phyloP scores from a whole-genome alignment of 768 basidiomycete species.

The Tricholoma matsutake region DNA sequence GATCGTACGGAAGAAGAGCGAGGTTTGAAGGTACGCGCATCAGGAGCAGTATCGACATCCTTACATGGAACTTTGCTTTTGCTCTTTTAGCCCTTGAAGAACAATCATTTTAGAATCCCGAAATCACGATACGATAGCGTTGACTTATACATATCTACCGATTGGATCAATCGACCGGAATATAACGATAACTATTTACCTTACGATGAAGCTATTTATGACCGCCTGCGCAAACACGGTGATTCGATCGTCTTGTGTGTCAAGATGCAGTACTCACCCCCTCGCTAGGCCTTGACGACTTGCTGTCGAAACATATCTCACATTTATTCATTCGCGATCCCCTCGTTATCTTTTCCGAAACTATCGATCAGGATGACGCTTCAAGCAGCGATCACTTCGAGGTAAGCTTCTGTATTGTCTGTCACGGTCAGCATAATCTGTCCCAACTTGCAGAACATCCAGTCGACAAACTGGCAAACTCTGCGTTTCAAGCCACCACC shows the following conservation, averaged over 20 bases:
- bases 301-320: slow-evolving; percentile 87
- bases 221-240: slow-evolving; percentile 79
- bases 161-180: slow-evolving; percentile 84
- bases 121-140: slow-evolving; percentile 99
- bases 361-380: slow-evolving; percentile 86
- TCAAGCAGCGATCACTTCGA: slow-evolving; percentile 94
- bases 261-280: not conserved
- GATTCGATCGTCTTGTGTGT: slow-evolving; percentile 15
- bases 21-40: slow-evolving; percentile 63
- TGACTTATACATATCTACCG: slow-evolving; percentile 86
- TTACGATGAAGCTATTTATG: slow-evolving; percentile 70
- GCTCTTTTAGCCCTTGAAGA: slow-evolving; percentile 62
- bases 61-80: slow-evolving; percentile 1
- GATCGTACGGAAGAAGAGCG: slow-evolving; percentile 96
- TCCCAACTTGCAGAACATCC: slow-evolving; percentile 68
- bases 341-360: slow-evolving; percentile 91
- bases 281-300: slow-evolving; percentile 71
- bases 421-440: slow-evolving; percentile 2
- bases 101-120: slow-evolving; percentile 76
- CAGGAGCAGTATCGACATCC: not conserved
- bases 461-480: slow-evolving; percentile 99
- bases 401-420: slow-evolving; percentile 38
- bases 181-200: slow-evolving; percentile 90
- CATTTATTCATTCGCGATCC: slow-evolving; percentile 99
- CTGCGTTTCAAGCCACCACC: slow-evolving; percentile 98